Base-by-base conservation (phyloP, 1,284 basidiomycete species). In the Apiotrichum brassicae region DNA sequence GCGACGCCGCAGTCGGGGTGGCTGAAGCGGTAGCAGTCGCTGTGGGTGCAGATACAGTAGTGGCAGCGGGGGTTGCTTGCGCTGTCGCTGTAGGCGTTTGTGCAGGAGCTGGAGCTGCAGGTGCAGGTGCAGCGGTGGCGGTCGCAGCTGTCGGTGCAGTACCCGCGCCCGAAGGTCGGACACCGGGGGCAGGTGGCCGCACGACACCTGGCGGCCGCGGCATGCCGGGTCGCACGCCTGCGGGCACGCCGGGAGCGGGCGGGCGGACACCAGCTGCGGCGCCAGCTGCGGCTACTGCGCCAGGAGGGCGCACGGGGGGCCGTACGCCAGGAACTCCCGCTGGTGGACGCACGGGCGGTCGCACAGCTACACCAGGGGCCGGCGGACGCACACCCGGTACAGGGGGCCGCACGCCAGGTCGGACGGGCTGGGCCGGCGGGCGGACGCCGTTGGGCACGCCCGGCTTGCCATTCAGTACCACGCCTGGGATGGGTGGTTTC, bases 161-260 rank as follows among this genome's bases (percentile, higher is more conserved):
- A 8, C 25, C 20, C 2, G 19, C 26, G n/a, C 56, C 46, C 34
- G 49, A 41, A 25, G 41, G 36, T 36, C 36, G 46, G 18, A 28
- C 56, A 44, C 64, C 56, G 13, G 59, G 50, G 33, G 61, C 37
- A 22, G 62, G 49, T 24, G 54, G 58, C 35, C 57, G 34, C 16
- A 43, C 49, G 40, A 49, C 52, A 18, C 53, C 43, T 23, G 49
- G 48, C 23, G 56, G 59, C 11, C 63, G 63, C 20, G 62, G 60
- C 18, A 55, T 54, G 34, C 51, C 43, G 46, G 43, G n/a, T n/a
- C n/a, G 23, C 8, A 44, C 32, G 8, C 28, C 28, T 14, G 37
- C 32, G 2, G 45, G 23, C 23, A 46, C 18, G 20, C 28, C 46
- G 14, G 43, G 13, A 6, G 33, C 12, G 12, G 33, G 33, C 33